Conservation (phyloP, 768 basidiomycete species). For the Tylopilus vinaceipallidus region DNA sequence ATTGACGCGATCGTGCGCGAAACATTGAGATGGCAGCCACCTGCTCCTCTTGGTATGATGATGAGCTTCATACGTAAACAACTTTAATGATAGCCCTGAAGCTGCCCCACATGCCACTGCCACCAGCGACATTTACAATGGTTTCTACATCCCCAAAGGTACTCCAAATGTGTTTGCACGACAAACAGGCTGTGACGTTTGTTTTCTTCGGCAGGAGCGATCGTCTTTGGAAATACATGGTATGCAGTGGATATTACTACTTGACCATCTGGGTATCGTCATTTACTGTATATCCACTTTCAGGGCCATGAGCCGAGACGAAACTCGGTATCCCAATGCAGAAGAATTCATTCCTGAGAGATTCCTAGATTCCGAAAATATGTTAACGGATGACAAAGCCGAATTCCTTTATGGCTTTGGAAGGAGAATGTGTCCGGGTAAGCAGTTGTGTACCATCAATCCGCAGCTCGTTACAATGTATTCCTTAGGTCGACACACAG, state of each 20-base stretch:
- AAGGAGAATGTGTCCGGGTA: slow-evolving; percentile 15
- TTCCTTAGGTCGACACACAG: slow-evolving; percentile 9
- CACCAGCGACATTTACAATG: slow-evolving; percentile 39
- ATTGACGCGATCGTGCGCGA: slow-evolving; percentile 13
- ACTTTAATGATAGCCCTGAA: not conserved
- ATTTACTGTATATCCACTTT: not conserved
- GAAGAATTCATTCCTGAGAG: slow-evolving; percentile 15
- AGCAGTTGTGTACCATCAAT: not conserved
- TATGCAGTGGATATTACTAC: not conserved
- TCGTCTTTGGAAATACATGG: slow-evolving; percentile 15
- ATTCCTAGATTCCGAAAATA: slow-evolving; percentile 7
- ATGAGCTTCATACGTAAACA: slow-evolving; percentile 23
- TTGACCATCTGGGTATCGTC: not conserved
- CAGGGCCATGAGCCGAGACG: slow-evolving; percentile 22
- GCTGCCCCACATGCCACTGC: slow-evolving; percentile 25
- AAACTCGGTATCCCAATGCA: slow-evolving; percentile 17
- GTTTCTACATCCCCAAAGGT: slow-evolving; percentile 54
- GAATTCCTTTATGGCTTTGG: slow-evolving; percentile 19
- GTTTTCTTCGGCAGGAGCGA: slow-evolving; percentile 5
- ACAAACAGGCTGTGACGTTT: not conserved
- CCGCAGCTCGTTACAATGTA: not conserved
- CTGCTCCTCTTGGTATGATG: slow-evolving; percentile 1
- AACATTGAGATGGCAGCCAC: slow-evolving; percentile 13
- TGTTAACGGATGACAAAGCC: slow-evolving; percentile 8
- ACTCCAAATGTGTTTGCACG: not conserved